Evolutionary conservation across 2,329 filamentous ascomycete species (phyloP).

Genomic region (Leptosphaerulina australis): DNA sequence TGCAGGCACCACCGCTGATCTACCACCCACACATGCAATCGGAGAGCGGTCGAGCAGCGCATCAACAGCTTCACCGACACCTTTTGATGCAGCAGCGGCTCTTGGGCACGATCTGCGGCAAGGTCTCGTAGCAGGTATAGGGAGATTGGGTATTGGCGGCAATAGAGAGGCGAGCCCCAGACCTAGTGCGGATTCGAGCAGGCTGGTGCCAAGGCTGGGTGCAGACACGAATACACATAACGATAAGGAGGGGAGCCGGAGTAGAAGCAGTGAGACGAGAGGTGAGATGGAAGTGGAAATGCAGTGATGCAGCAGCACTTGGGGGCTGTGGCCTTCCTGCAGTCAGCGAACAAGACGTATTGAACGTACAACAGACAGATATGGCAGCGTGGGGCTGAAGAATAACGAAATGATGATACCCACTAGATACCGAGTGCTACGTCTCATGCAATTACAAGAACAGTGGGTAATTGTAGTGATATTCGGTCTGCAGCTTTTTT

Average conservation of each 20-base stretch:
- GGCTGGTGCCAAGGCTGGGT: slow-evolving; percentile 13
- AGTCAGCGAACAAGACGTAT: no score
- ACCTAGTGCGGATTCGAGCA: slow-evolving; percentile 7
- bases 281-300: slow-evolving; percentile 46
- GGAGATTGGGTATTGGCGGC: slow-evolving; percentile 35
- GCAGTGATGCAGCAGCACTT: slow-evolving; percentile 26
- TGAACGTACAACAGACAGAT: no score
- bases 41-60: slow-evolving; percentile 19
- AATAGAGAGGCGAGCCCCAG: slow-evolving; percentile 27
- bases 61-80: slow-evolving; percentile 22
- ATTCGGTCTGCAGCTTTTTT: no score
- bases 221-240: slow-evolving; percentile 19
- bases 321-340: not conserved
- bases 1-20: slow-evolving; percentile 35
- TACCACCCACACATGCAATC: slow-evolving; percentile 32
- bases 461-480: no score
- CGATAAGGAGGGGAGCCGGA: slow-evolving; percentile 26
- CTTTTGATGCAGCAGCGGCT: slow-evolving; percentile 36
- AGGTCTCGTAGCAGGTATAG: slow-evolving; percentile 40
- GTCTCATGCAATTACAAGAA: no score
- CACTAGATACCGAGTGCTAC: no score
- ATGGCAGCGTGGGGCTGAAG: no score
- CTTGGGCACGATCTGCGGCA: slow-evolving; percentile 39
- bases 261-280: slow-evolving; percentile 26
- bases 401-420: not conserved